Evolutionary conservation across 495 filamentous ascomycete genomes (phyloP), one percentile per base, ranked within the genome.

Genomic region (Paragyromitra xinjiangensis): DNA sequence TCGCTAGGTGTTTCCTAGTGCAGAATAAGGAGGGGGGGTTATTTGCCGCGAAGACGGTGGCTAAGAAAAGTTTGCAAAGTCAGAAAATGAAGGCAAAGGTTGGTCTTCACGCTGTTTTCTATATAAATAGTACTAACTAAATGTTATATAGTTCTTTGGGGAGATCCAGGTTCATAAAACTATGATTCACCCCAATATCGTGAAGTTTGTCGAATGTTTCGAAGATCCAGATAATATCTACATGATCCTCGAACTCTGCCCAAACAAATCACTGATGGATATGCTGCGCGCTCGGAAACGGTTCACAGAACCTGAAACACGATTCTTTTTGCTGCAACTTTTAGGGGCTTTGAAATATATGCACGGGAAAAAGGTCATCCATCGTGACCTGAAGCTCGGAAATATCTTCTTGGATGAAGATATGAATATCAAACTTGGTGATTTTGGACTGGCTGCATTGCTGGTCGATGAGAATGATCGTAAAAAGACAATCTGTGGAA

Each of bases 91-190:
- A 92, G 78, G 93, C 97, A 78, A 99, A 99, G 90, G 95, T 97
- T 82, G 29, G 83, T 62, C 29, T 37, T n/a, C 45, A 22, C 11
- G 26, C 8, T 34, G 11, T 14, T 14, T n/a, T 22, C 6, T 14
- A 40, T 12, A 69, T 24, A 22, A 58, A 70, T 44, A 29, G 69
- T 73, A 58, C 84, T 89, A 77, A 89, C 82, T 2, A 5, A 45
- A 68, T 29, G 14, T 50, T 56, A 63, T 69, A 26, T 69, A 98
- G 94, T 99, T 99, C 84, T 93, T 95, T 84, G 97, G 94, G 3
- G 96, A 99, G 82, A 88, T 99, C 0, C 94, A 98, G 83, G 97
- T 99, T 58, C 96, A 99, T 83, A 97, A 94, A 19, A 98, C 97
- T 83, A 94, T 99, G 91, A 89, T 90, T 45, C 95, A 99, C 78